Evolutionary conservation across 305 asterid species (phyloP).

Genomic region (Withania somnifera): DNA sequence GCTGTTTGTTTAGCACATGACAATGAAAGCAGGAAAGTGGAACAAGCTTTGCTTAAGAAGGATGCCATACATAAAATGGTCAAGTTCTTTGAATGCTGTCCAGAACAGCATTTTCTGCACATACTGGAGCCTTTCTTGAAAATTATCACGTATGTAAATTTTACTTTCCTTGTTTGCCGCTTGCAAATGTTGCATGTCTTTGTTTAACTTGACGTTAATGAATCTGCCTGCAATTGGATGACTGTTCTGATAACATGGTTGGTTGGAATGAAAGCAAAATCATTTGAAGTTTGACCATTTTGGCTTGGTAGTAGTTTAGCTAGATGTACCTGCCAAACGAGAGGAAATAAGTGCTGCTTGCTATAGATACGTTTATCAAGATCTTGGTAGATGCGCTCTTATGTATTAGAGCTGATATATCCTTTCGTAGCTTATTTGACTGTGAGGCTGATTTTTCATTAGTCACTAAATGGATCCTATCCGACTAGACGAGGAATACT

Average conservation of each 20-base stretch:
- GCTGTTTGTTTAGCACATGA: constrained; percentile 98
- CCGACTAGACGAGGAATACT: neutral
- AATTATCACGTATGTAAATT: constrained; percentile 73
- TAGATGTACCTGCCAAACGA: neutral
- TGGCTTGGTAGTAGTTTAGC: neutral
- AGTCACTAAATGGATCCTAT: neutral
- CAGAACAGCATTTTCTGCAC: constrained; percentile 92
- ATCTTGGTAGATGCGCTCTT: neutral
- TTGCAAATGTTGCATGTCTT: neutral
- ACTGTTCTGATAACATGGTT: neutral
- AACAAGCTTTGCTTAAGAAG: constrained; percentile 83
- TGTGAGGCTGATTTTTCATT: neutral
- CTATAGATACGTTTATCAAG: neutral
- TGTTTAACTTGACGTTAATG: neutral
- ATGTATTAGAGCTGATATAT: too few species aligned
- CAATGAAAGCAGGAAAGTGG: constrained; percentile 87
- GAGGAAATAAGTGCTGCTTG: neutral
- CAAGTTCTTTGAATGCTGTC: constrained; percentile 83
- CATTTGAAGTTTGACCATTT: neutral
- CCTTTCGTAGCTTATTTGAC: neutral
- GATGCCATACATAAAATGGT: constrained; percentile 93
- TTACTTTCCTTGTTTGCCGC: neutral
- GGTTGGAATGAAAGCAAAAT: neutral
- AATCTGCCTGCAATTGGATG: neutral
- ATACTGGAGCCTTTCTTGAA: constrained; percentile 97